Conservation (phyloP, 768 basidiomycete species). For the Mrakia gelida region DNA sequence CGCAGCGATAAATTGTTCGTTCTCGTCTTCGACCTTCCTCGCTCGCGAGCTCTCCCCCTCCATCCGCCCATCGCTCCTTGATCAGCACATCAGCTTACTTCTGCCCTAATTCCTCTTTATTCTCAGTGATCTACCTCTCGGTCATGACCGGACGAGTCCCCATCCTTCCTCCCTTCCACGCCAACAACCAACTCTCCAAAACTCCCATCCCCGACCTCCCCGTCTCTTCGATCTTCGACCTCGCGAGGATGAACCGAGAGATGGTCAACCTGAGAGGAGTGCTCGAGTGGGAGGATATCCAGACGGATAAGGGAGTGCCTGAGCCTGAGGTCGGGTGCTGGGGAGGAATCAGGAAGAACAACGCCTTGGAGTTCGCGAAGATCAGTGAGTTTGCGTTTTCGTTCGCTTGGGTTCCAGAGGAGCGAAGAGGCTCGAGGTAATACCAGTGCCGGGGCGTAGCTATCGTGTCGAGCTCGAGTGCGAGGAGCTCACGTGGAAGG, state of each 20-base stretch:
- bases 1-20: neutral
- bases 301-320: neutral
- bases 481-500: neutral
- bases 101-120: neutral
- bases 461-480: neutral
- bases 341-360: neutral
- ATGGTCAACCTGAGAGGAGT: neutral
- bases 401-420: neutral
- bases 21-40: neutral
- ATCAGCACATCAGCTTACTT: neutral
- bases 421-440: neutral
- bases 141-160: neutral
- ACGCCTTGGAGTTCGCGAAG: neutral
- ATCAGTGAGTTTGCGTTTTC: neutral
- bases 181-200: constrained; percentile 4
- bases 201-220: neutral
- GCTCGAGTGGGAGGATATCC: neutral
- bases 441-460: neutral
- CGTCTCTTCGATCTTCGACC: neutral
- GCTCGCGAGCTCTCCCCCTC: too few species aligned
- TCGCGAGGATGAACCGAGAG: neutral
- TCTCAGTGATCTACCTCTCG: constrained; percentile 4
- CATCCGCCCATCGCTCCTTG: neutral
- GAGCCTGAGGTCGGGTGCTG: neutral
- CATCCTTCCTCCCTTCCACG: constrained; percentile 9